Conservation (phyloP, 768 basidiomycete species). For the Pulveroboletus sp. region DNA sequence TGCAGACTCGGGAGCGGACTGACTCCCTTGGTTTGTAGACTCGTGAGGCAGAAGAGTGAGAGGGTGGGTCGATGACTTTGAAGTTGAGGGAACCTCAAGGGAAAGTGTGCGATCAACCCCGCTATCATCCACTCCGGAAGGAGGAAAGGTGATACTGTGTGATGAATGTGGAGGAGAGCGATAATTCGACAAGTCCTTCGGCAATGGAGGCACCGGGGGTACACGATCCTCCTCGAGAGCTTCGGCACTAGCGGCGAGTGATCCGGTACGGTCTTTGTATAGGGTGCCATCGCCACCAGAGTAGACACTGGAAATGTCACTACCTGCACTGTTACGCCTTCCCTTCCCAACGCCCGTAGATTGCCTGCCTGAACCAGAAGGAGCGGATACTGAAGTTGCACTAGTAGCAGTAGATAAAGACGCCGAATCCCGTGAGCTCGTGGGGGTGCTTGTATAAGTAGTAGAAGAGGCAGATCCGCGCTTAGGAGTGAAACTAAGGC, state of each 20-base stretch:
- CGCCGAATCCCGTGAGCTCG: constrained; percentile 86
- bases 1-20: constrained; percentile 39
- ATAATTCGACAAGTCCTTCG: constrained; percentile 82
- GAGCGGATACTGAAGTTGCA: constrained; percentile 65
- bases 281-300: constrained; percentile 58
- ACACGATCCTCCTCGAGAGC: constrained; percentile 61
- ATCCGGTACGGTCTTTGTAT: constrained; percentile 67
- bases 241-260: constrained; percentile 58
- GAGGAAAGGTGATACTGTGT: constrained; percentile 50
- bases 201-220: constrained; percentile 92
- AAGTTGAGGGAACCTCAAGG: constrained; percentile 46
- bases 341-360: constrained; percentile 59
- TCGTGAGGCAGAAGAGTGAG: constrained; percentile 39
- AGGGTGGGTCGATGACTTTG: constrained; percentile 24
- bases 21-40: constrained; percentile 36
- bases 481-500: constrained; percentile 80
- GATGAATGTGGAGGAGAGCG: constrained; percentile 67
- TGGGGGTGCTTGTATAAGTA: constrained; percentile 75
- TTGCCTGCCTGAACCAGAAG: constrained; percentile 65
- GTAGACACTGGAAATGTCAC: constrained; percentile 77
- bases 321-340: constrained; percentile 80
- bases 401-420: constrained; percentile 78
- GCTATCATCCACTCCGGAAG: constrained; percentile 42
- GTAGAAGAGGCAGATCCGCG: constrained; percentile 89
- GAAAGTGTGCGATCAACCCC: constrained; percentile 48